Conservation (phyloP, 495 filamentous ascomycete genomes). For the Hypomontagnella monticulosa region DNA sequence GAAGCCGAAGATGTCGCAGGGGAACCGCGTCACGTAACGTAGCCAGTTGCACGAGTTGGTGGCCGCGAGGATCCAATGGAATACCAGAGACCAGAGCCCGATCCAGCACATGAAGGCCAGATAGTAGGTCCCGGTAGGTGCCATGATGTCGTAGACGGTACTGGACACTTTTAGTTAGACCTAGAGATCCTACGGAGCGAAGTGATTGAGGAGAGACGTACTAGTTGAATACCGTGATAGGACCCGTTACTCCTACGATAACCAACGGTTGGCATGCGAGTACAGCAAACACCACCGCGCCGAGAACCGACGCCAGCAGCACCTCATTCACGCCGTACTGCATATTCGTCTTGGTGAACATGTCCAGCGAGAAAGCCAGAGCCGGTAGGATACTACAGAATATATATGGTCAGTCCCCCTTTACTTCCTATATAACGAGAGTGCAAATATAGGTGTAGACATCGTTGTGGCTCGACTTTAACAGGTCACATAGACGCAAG, state of each 20-base stretch:
- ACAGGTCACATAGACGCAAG: too few relatives aligned
- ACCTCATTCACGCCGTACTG: slow-evolving; percentile 89
- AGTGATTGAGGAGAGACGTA: slow-evolving; percentile 38
- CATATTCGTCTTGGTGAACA: slow-evolving; percentile 81
- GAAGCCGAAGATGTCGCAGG: slow-evolving; percentile 88
- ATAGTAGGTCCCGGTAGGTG: slow-evolving; percentile 72
- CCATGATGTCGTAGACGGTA: slow-evolving; percentile 85
- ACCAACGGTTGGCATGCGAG: slow-evolving; percentile 82
- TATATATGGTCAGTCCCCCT: slow-evolving; percentile 23
- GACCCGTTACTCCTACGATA: slow-evolving; percentile 91
- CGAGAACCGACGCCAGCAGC: slow-evolving; percentile 79
- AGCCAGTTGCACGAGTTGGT: slow-evolving; percentile 84
- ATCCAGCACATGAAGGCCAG: slow-evolving; percentile 89
- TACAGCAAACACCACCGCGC: slow-evolving; percentile 78
- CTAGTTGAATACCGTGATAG: slow-evolving; percentile 89
- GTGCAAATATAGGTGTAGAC: background rate
- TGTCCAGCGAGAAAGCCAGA: slow-evolving; percentile 84
- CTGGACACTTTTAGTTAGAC: slow-evolving; percentile 43
- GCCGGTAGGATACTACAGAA: slow-evolving; percentile 76
- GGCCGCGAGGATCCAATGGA: slow-evolving; percentile 82
- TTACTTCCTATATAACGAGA: background rate
- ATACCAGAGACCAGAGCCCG: slow-evolving; percentile 82
- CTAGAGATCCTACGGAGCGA: background rate
- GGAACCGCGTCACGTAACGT: slow-evolving; percentile 83
- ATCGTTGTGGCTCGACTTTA: too few relatives aligned